These are phyloP conservation scores for Pythium graminicola DNA, from an alignment of 352 stramenopile genomes.

Conservation along the genomic window DNA sequence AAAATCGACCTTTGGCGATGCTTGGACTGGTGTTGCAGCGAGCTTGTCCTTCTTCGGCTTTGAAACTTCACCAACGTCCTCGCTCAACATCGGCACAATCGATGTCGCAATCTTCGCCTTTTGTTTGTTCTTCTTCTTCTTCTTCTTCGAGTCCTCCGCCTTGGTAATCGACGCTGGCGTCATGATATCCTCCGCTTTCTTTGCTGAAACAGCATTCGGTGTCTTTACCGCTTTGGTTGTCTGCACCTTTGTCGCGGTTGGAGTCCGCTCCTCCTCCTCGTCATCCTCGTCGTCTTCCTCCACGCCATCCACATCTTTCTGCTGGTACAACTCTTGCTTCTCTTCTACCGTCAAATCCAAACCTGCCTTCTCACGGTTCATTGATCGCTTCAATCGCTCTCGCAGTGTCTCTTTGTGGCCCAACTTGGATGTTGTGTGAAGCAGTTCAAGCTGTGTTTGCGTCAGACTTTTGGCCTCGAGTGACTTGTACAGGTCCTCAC, in stretches of 20 bases:
- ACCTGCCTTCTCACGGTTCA: constrained; percentile 72
- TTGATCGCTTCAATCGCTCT: constrained; percentile 66
- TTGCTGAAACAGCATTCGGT: neutral
- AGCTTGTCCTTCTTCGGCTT: constrained; percentile 14
- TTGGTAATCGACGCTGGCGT: neutral
- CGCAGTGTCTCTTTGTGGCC: constrained; percentile 79
- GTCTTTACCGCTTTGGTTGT: neutral
- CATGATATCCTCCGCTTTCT: neutral
- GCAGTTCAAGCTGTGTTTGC: constrained; percentile 56
- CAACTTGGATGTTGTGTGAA: constrained; percentile 70
- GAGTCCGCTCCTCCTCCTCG: constrained; percentile 15
- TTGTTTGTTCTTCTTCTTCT: constrained; percentile 22
- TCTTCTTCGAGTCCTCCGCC: neutral
- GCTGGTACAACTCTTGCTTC: constrained; percentile 51
- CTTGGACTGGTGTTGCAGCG: neutral
- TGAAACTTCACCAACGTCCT: neutral
- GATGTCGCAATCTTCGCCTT: constrained; percentile 25
- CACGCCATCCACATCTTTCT: constrained; percentile 18
- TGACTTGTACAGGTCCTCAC: constrained; percentile 76
- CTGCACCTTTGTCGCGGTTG: constrained; percentile 3
- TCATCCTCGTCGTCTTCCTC: constrained; percentile 17
- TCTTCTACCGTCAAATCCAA: constrained; percentile 46
- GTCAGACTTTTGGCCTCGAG: constrained; percentile 53
- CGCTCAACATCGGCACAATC: constrained; percentile 26
- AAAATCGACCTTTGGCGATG: neutral